A percentile compares a stretch with the other conserved stretches of the same genome.
Evolutionary conservation across 306 rosid genomes (phyloP).

Genomic region (Sicyos edulis): DNA sequence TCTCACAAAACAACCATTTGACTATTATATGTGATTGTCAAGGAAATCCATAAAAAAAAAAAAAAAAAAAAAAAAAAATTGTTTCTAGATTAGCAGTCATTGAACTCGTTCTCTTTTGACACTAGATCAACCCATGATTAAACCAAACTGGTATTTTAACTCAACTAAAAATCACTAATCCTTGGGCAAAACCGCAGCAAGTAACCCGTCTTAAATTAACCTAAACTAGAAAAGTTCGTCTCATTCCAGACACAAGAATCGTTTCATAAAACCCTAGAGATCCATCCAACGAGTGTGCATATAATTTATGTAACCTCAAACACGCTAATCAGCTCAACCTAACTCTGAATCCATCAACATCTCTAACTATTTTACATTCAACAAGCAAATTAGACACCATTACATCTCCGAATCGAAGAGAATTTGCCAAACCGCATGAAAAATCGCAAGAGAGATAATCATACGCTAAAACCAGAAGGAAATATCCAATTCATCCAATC

Average conservation of each 20-base stretch:
- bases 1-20: no score
- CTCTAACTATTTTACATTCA: background rate
- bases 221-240: background rate
- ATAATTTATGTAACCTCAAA: background rate
- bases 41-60: no score
- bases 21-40: no score
- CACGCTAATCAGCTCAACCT: background rate
- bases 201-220: background rate
- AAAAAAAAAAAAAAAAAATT: no score
- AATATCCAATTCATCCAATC: background rate
- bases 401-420: background rate
- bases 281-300: background rate
- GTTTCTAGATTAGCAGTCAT: no score
- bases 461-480: background rate
- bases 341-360: conserved; percentile 5
- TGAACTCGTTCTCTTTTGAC: no score
- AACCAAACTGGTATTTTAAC: no score
- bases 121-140: no score
- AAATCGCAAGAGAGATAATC: background rate
- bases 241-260: background rate
- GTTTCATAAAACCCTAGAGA: background rate
- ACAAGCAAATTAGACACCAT: background rate
- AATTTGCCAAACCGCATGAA: no score
- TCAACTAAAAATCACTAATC: background rate
- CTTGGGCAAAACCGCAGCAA: background rate